A percentile compares a stretch with the other conserved stretches of the same genome.
Conservation (phyloP, 257 asterid species). For the Forsythia viridissima region DNA sequence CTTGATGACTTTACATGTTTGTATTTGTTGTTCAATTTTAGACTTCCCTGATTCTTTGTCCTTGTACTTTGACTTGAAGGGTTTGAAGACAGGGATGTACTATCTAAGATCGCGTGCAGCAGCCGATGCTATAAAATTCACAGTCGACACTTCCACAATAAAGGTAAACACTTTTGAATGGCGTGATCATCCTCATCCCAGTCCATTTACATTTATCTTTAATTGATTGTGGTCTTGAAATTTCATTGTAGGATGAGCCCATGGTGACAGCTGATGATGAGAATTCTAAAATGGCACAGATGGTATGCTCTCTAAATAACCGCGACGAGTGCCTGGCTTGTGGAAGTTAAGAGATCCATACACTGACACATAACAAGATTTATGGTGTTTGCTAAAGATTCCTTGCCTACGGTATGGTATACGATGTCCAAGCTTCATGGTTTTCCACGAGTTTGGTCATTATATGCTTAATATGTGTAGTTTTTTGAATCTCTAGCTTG, state of each 20-base stretch:
- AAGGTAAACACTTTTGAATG: constrained; percentile 39
- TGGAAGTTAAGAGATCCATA: constrained; percentile 53
- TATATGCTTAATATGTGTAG: too few species aligned
- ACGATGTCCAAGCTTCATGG: background rate
- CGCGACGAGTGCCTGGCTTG: constrained; percentile 85
- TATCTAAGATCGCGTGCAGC: constrained; percentile 91
- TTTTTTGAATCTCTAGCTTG: background rate
- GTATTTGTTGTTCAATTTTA: background rate
- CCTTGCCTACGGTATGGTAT: background rate
- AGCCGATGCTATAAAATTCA: constrained; percentile 92
- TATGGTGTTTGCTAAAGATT: background rate
- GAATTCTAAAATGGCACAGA: constrained; percentile 61
- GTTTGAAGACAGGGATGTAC: constrained; percentile 96
- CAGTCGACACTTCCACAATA: constrained; percentile 77
- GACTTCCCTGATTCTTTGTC: background rate
- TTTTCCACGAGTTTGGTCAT: too few species aligned
- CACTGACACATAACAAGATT: too few species aligned
- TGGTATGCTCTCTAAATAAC: constrained; percentile 78
- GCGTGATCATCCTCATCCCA: background rate
- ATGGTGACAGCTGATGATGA: constrained; percentile 45
- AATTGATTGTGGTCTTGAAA: background rate
- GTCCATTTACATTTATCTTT: background rate
- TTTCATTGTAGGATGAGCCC: constrained; percentile 37
- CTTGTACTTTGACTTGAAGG: constrained; percentile 40
- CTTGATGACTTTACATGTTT: background rate